These are phyloP conservation scores for Yarrowia bubula DNA, from an alignment of 805 yeast genomes.

Conservation along the genomic window DNA sequence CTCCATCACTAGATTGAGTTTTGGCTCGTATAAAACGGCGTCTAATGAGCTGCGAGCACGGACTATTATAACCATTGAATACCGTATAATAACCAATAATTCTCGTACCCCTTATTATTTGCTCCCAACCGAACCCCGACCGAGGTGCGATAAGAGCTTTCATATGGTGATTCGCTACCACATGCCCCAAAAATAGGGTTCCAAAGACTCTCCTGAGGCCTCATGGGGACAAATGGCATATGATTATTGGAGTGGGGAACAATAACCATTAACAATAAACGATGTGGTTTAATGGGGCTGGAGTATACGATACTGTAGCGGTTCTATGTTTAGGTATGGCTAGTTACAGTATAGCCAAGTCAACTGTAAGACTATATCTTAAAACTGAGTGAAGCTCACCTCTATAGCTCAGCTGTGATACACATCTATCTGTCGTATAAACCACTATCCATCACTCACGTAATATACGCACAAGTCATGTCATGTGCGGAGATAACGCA, in stretches of 20 bases:
- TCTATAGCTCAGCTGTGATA: no score
- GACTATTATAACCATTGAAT: no score
- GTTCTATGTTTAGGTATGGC: neutral
- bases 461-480: neutral
- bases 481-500: constrained; percentile 19
- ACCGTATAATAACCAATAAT: neutral
- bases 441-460: neutral
- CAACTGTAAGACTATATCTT: no score
- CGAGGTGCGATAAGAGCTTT: neutral
- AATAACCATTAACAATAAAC: no score
- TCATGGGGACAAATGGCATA: neutral
- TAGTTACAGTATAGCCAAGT: no score
- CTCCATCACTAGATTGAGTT: neutral
- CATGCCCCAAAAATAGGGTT: neutral
- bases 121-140: neutral
- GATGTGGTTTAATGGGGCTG: no score
- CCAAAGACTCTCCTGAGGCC: neutral
- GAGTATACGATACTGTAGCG: no score
- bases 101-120: neutral
- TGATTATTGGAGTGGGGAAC: neutral
- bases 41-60: neutral
- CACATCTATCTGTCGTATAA: neutral
- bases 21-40: neutral
- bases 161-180: neutral
- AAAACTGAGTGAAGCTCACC: no score